Conservation (phyloP, 2,329 filamentous ascomycete species). For the Aspergillus pseudoviridinutans region DNA sequence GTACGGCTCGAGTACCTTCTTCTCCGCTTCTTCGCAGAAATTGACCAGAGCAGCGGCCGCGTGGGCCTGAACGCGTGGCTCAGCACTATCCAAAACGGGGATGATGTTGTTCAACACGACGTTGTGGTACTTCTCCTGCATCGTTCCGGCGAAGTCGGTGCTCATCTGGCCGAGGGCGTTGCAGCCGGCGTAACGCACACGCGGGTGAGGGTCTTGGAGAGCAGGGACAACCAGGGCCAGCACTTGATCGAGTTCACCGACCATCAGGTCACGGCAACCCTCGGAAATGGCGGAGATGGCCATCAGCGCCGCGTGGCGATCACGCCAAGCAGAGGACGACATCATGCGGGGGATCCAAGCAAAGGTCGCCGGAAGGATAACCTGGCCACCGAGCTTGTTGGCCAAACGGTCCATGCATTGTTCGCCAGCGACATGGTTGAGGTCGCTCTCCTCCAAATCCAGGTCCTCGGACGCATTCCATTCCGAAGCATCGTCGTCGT, state of each 20-base stretch:
- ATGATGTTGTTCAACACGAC: constrained; percentile 86
- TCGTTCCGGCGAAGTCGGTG: constrained; percentile 95
- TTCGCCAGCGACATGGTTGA: constrained; percentile 95
- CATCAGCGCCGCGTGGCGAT: constrained; percentile 95
- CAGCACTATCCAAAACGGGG: constrained; percentile 81
- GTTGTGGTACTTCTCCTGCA: constrained; percentile 94
- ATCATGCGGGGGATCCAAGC: constrained; percentile 98
- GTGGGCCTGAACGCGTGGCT: constrained; percentile 93
- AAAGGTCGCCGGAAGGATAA: constrained; percentile 90
- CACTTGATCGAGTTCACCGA: constrained; percentile 89
- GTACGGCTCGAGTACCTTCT: constrained; percentile 85
- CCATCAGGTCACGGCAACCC: constrained; percentile 92
- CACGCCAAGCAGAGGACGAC: constrained; percentile 88
- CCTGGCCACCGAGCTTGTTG: constrained; percentile 92
- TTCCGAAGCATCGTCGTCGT: constrained; percentile 90
- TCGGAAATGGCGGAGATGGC: constrained; percentile 98
- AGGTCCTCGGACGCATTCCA: constrained; percentile 94
- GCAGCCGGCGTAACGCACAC: constrained; percentile 95
- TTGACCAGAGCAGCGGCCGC: constrained; percentile 97
- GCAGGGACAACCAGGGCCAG: constrained; percentile 92
- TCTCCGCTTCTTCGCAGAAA: constrained; percentile 98
- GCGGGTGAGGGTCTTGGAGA: constrained; percentile 81
- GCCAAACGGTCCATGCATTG: constrained; percentile 97
- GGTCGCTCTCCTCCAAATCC: constrained; percentile 91
- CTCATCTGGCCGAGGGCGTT: constrained; percentile 99